These are phyloP conservation scores for Ogataea methanolica DNA, from an alignment of 805 yeast genomes.

Conservation along the genomic window DNA sequence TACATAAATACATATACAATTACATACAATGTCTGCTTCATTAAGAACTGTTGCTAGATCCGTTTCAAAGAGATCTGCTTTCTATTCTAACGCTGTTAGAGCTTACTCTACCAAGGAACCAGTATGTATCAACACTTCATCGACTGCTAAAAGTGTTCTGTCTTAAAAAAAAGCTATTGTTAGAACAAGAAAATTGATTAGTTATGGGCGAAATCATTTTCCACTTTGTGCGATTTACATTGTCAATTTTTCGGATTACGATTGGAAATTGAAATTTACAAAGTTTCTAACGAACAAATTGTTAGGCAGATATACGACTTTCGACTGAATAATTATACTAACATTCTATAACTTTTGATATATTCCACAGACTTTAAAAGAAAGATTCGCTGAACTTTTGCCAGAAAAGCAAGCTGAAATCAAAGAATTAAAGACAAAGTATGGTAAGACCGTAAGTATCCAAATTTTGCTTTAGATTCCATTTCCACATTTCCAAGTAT, in stretches of 20 bases:
- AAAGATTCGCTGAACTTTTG: constrained; percentile 86
- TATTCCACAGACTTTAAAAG: constrained; percentile 67
- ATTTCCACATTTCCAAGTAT: no score
- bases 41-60: constrained; percentile 29
- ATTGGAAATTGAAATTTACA: no score
- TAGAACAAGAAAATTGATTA: no score
- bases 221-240: no score
- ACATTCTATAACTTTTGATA: constrained; percentile 1
- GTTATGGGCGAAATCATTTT: no score
- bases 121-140: constrained; percentile 16
- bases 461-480: neutral
- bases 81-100: constrained; percentile 23
- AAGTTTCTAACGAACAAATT: no score
- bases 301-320: no score
- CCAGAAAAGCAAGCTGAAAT: constrained; percentile 92
- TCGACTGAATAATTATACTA: neutral
- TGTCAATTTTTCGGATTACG: no score
- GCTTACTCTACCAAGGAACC: constrained; percentile 37
- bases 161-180: no score
- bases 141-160: neutral
- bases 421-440: constrained; percentile 81
- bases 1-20: neutral
- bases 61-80: constrained; percentile 20
- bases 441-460: constrained; percentile 71
- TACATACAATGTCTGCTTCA: constrained; percentile 14